Conservation (phyloP, 805 yeast species). For the Yarrowia bubula region DNA sequence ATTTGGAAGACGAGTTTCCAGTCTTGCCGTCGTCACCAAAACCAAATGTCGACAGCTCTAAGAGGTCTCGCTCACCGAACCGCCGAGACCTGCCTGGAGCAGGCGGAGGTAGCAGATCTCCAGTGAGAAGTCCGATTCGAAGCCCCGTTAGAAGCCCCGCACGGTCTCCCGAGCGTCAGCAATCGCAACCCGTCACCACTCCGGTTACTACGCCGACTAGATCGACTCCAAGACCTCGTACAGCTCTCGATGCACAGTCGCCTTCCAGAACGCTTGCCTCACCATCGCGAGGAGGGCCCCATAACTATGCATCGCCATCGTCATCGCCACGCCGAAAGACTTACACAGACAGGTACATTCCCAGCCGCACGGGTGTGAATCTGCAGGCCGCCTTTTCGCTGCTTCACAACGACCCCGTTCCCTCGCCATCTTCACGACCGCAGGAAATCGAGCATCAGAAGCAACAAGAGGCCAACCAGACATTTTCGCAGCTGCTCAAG, state of each 20-base stretch:
- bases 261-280: conserved; percentile 5
- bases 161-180: neutral
- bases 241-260: neutral
- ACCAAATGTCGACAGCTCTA: neutral
- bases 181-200: neutral
- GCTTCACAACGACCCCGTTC: conserved; percentile 44
- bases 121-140: neutral
- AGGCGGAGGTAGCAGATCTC: neutral
- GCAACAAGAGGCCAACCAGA: conserved; percentile 80
- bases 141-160: neutral
- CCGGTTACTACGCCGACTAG: conserved; percentile 3
- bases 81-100: conserved; percentile 19
- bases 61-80: neutral
- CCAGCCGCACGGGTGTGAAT: conserved; percentile 81
- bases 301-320: neutral
- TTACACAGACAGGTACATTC: conserved; percentile 84
- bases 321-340: conserved; percentile 31
- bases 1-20: conserved; percentile 23
- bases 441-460: conserved; percentile 42
- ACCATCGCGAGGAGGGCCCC: neutral
- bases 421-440: conserved; percentile 40
- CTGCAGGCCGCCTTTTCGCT: conserved; percentile 79
- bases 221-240: neutral
- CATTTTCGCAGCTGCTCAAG: conserved; percentile 80
- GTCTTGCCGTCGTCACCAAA: conserved; percentile 21